phyloP scores from a whole-genome alignment of 192 early-diverging fungal genomes.

The Backusella parvicylindrica region DNA sequence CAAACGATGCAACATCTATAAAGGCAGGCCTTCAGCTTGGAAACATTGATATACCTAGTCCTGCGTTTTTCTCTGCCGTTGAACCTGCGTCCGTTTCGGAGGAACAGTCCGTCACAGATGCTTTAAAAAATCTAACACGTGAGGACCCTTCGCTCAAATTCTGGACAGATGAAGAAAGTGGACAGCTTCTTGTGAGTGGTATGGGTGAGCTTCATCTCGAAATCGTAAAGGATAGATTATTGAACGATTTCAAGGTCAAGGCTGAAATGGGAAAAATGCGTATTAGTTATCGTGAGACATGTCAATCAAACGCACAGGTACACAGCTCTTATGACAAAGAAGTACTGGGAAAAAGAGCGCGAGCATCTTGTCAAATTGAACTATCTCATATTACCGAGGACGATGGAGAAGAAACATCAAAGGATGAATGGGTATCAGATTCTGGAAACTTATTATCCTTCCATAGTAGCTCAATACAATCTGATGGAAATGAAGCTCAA shows the following conservation, averaged over 20 bases:
- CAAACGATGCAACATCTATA: slow-evolving; percentile 44
- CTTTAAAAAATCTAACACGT: slow-evolving; percentile 66
- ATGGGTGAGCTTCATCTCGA: slow-evolving; percentile 97
- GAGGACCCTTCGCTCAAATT: slow-evolving; percentile 89
- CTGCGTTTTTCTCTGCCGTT: slow-evolving; percentile 80
- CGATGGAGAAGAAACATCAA: neutral
- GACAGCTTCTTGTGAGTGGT: slow-evolving; percentile 83
- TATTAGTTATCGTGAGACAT: slow-evolving; percentile 85
- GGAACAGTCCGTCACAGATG: slow-evolving; percentile 67
- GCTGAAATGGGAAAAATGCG: slow-evolving; percentile 81
- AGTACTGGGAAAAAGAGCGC: slow-evolving; percentile 63
- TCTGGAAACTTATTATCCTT: slow-evolving; percentile 39
- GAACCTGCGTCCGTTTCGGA: slow-evolving; percentile 77
- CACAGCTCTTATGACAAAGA: slow-evolving; percentile 62
- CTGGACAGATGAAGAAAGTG: slow-evolving; percentile 74
- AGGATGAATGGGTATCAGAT: slow-evolving; percentile 23
- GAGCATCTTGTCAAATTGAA: slow-evolving; percentile 51
- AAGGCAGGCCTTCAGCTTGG: slow-evolving; percentile 53
- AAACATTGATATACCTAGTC: slow-evolving; percentile 80
- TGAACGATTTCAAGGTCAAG: slow-evolving; percentile 74
- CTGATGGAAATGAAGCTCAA: neutral
- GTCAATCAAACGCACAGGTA: slow-evolving; percentile 34
- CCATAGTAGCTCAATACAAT: slow-evolving; percentile 19
- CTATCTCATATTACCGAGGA: slow-evolving; percentile 50
- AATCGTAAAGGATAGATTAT: slow-evolving; percentile 79